Base-by-base conservation (phyloP, 2,329 filamentous ascomycete genomes). In the Talaromyces albobiverticillius region DNA sequence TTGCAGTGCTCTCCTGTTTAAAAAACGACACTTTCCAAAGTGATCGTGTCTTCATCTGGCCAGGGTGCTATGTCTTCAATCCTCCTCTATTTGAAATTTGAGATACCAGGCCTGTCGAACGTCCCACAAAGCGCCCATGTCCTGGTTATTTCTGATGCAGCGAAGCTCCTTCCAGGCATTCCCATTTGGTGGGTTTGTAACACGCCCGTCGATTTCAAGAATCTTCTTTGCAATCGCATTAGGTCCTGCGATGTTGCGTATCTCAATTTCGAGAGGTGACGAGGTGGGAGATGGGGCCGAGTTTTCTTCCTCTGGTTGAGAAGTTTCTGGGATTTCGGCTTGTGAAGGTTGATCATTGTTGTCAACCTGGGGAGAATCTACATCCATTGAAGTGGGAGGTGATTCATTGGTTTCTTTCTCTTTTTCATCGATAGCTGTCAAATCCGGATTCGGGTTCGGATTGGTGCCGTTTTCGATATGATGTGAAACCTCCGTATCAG, bases 141-240 rank as follows among this genome's bases (percentile, higher is more conserved):
- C 74, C 60, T 77, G 74, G 36, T 77, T 75, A 32, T 75, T 66
- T 43, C 74, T 65, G 42, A 68, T 71, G 49, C 70, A 73, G 8
- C 74, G 73, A 20, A 76, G 63, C 32, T 70, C 65, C 53, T 75
- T 76, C 74, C 74, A 77, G 8, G 73, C 62, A 63, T 76, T 76
- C 1, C 65, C 63, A 38, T 64, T 64, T 4, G 66, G 65, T 4
- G 63, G 57, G 4, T 66, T 56, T 4, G 51, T 61, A 18, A 68
- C 59, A 23, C 73, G 71, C 14, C 74, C 74, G 55, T 77, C 74
- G 11, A 71, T 61, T 56, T 70, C 63, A 16, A 75, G 47, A 9
- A 77, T 75, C 31, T 67, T 70, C 1, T 51, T 54, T 7, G 61
- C 60, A 13, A 77, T 63, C 11, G 57, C 57, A 3, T 23, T 56